Evolutionary conservation across 495 filamentous ascomycete species (phyloP).

Genomic region (Penicillium odoratum): DNA sequence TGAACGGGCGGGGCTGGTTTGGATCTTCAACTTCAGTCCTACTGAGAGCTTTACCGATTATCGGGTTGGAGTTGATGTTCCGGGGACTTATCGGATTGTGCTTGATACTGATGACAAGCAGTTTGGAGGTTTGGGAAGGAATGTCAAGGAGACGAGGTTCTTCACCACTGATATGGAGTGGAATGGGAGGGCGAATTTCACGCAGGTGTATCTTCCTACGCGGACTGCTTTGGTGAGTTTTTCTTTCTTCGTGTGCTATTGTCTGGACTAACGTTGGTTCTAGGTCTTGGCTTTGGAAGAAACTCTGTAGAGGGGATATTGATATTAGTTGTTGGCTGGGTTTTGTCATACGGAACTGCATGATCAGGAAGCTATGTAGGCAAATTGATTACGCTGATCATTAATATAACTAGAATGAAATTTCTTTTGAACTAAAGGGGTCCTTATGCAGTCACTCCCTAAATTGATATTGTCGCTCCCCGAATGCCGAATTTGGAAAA

Average conservation of each 20-base stretch:
- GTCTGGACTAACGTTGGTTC: neutral
- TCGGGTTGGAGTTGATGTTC: constrained; percentile 78
- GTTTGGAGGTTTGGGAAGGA: constrained; percentile 77
- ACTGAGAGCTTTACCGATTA: constrained; percentile 89
- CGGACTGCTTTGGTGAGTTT: constrained; percentile 80
- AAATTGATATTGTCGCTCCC: no score
- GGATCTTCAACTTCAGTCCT: constrained; percentile 95
- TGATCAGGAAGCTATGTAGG: neutral
- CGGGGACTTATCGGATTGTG: constrained; percentile 86
- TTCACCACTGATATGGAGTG: constrained; percentile 87
- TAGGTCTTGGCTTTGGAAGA: constrained; percentile 56
- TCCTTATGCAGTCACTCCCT: no score
- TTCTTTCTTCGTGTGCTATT: constrained; percentile 8
- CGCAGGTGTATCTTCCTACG: constrained; percentile 87
- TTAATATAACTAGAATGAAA: constrained; percentile 4
- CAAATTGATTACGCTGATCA: neutral
- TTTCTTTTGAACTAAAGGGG: no score
- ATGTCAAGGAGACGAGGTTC: constrained; percentile 76
- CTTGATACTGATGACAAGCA: constrained; percentile 76
- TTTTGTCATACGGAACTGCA: neutral
- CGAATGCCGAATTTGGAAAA: no score
- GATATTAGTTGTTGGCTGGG: neutral
- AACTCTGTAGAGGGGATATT: constrained; percentile 32
- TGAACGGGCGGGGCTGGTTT: constrained; percentile 85
- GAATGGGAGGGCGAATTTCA: constrained; percentile 86